Evolutionary conservation across 805 yeast species (phyloP).

Genomic region (Schwanniomyces pseudopolymorphus): DNA sequence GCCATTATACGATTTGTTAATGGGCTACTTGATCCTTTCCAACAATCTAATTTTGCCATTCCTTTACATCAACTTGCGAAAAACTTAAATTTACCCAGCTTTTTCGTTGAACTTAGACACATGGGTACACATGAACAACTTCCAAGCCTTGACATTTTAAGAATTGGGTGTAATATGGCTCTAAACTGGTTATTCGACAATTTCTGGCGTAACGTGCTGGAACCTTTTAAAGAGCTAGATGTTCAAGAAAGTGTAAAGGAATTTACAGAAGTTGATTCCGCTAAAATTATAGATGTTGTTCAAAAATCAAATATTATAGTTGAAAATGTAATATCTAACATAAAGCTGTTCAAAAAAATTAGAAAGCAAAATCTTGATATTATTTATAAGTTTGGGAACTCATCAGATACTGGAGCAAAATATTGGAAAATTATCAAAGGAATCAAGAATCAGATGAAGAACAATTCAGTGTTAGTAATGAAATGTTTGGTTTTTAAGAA

Average conservation of each 20-base stretch:
- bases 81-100: conserved; percentile 65
- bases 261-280: conserved; percentile 6
- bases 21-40: conserved; percentile 85
- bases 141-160: conserved; percentile 69
- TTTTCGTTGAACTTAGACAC: conserved; percentile 88
- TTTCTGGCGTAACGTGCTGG: conserved; percentile 61
- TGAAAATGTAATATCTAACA: conserved; percentile 24
- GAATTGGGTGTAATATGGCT: conserved; percentile 60
- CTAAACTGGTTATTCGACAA: conserved; percentile 70
- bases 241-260: conserved; percentile 18
- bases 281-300: conserved; percentile 7
- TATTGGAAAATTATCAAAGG: conserved; percentile 40
- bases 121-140: conserved; percentile 85
- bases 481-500: conserved; percentile 18
- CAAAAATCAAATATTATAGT: conserved; percentile 1
- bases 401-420: conserved; percentile 38
- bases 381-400: conserved; percentile 37
- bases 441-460: conserved; percentile 7
- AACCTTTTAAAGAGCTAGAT: conserved; percentile 11
- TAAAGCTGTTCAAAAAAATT: conserved; percentile 50
- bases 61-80: conserved; percentile 77
- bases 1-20: conserved; percentile 83
- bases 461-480: conserved; percentile 6
- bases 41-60: conserved; percentile 73
- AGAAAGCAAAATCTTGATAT: conserved; percentile 45